phyloP scores from a whole-genome alignment of 2,329 filamentous ascomycete species.

The Moelleriella libera region DNA sequence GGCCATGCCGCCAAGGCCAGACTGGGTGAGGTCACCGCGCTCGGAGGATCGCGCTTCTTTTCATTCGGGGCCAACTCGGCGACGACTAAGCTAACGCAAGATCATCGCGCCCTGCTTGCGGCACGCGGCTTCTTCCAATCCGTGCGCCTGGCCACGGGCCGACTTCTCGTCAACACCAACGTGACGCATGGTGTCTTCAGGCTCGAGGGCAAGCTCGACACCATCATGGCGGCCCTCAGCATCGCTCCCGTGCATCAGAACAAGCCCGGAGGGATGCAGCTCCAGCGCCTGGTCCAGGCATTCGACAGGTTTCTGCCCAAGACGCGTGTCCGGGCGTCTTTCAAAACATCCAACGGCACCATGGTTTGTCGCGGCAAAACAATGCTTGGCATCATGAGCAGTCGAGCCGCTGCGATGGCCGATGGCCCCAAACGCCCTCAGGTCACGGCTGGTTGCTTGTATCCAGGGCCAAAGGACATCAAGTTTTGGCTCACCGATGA shows the following conservation, averaged over 20 bases:
- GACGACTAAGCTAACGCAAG: conserved; percentile 11
- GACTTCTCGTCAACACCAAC: conserved; percentile 40
- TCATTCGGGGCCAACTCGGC: conserved; percentile 19
- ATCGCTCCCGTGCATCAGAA: conserved; percentile 5
- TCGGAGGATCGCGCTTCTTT: conserved; percentile 36
- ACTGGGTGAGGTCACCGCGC: conserved; percentile 17
- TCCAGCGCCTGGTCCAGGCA: conserved; percentile 12
- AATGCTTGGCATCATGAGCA: conserved; percentile 16
- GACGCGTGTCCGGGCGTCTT: conserved; percentile 19
- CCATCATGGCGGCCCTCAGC: conserved; percentile 16
- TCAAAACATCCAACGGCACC: conserved; percentile 16
- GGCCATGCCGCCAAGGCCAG: conserved; percentile 26
- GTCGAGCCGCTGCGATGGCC: conserved; percentile 4
- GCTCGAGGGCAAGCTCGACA: conserved; percentile 17
- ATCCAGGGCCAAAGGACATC: conserved; percentile 17
- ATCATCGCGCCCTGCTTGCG: conserved; percentile 20
- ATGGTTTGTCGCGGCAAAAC: conserved; percentile 14
- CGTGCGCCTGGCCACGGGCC: conserved; percentile 35
- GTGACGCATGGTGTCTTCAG: conserved; percentile 40
- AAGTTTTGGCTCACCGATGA: conserved; percentile 16
- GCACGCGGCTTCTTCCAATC: conserved; percentile 43
- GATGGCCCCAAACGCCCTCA: conserved; percentile 8
- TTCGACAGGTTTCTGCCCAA: conserved; percentile 22
- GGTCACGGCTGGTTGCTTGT: conserved; percentile 12
- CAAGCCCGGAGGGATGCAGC: neutral